phyloP scores from a whole-genome alignment of 495 filamentous ascomycete genomes.

The Apiosordaria backusii region DNA sequence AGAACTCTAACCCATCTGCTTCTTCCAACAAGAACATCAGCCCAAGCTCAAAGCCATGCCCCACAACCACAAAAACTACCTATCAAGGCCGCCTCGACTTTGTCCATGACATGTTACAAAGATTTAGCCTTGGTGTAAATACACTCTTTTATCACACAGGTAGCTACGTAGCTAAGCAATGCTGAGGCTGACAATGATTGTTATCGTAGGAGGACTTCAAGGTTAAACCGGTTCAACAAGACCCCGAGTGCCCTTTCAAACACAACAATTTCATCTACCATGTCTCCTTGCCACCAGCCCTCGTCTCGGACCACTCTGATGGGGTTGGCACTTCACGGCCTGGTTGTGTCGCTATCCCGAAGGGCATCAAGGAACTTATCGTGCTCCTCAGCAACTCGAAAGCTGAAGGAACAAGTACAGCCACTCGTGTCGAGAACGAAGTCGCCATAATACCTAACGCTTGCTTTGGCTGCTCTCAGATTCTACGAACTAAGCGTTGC shows the following conservation, averaged over 20 bases:
- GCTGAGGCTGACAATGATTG: background rate
- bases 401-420: constrained; percentile 1
- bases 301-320: background rate
- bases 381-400: constrained; percentile 6
- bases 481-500: constrained; percentile 1
- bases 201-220: constrained; percentile 9
- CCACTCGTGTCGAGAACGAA: constrained; percentile 10
- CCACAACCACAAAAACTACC: constrained; percentile 31
- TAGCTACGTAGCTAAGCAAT: too few species aligned
- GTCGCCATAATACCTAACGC: constrained; percentile 11
- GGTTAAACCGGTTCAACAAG: constrained; percentile 32
- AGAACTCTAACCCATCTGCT: too few species aligned
- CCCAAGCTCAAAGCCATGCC: background rate
- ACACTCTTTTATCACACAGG: background rate
- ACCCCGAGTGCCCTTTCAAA: constrained; percentile 33
- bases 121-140: constrained; percentile 15
- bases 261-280: constrained; percentile 39
- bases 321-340: background rate
- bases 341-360: constrained; percentile 5
- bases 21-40: too few species aligned
- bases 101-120: constrained; percentile 19
- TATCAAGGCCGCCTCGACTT: constrained; percentile 32
- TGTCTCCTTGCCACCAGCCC: constrained; percentile 20
- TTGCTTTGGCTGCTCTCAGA: constrained; percentile 1
- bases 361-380: constrained; percentile 6